Base-by-base conservation (phyloP, 2,329 filamentous ascomycete genomes). In the Aspergillus clavatus region DNA sequence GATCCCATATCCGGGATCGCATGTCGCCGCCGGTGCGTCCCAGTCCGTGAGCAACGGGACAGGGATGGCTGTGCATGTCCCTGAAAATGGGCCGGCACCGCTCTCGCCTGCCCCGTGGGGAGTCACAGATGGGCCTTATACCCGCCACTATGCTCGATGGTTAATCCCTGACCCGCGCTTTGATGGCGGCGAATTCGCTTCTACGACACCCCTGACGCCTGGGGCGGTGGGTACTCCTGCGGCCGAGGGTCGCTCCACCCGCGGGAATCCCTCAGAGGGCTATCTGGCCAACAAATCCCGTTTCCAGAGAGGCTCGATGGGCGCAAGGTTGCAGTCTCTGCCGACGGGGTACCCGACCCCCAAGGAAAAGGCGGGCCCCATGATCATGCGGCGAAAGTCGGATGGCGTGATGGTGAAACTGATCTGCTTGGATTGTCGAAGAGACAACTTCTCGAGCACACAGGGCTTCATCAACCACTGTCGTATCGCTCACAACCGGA, bases 401-500 rank as follows among this genome's bases (percentile, higher is more conserved):
- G 90, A 97, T 68, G 87, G 87, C 45, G 78, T 87, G 61, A 83
- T 84, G 53, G 91, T 97, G 53, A 94, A 95, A 69, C 78, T 97
- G 39, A 85, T 95, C 52, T 98, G 93, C 73, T 71, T 87, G 47
- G 86, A 93, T 66, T 97, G 93, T 68, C 79, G 89, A 40, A 80
- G 91, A 52, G 87, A 89, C 65, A 88, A 96, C 66, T 97, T 97
- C 62, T 90, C 86, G 45, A 97, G 90, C 71, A 94, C 90, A 0
- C 93, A 97, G 68, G 93, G 93, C n/a, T 97, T 97, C 70, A 93
- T 98, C 72, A 98, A 98, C 63, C 93, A 98, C 65, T 97, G 91
- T 65, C 89, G 93, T 46, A 97, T 98, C 58, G 89, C 90, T 21
- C 93, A 98, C 70, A 87, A 86, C 63, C 80, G 88, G 47, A 89